Percentiles rank a stretch among this genome's conserved stretches.
Evolutionary conservation across 2,329 filamentous ascomycete species (phyloP).

Genomic region (Cladophialophora chaetospira): DNA sequence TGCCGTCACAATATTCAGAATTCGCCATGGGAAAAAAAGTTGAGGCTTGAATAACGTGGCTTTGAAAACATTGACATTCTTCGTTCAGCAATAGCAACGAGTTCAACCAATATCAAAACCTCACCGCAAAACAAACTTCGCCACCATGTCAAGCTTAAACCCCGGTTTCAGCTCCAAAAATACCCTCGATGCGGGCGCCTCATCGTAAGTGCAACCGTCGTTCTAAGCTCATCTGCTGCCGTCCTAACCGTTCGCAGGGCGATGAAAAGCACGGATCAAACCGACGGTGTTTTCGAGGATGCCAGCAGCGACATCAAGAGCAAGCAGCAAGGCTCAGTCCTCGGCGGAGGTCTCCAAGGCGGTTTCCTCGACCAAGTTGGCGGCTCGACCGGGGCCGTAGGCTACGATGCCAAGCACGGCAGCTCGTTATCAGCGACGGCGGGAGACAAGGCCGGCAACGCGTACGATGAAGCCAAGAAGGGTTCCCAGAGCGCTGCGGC

Average conservation of each 20-base stretch:
- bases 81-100: too few relatives aligned
- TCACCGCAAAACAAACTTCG: too few relatives aligned
- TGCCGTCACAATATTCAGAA: background rate
- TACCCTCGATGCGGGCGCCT: background rate
- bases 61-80: too few relatives aligned
- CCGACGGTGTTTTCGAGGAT: background rate
- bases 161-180: background rate
- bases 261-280: background rate
- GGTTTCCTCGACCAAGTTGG: background rate
- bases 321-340: background rate
- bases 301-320: background rate
- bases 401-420: slow-evolving; percentile 1
- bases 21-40: background rate
- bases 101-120: too few relatives aligned
- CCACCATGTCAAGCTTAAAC: background rate
- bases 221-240: background rate
- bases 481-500: background rate
- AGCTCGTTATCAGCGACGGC: background rate
- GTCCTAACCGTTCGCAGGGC: background rate
- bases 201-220: background rate
- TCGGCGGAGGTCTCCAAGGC: background rate
- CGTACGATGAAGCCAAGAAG: background rate
- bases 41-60: too few relatives aligned
- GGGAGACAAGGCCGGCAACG: background rate
- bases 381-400: background rate